Evolutionary conservation across 1,139 yeast genomes (phyloP).

Genomic region (Lodderomyces parapsilosis): DNA sequence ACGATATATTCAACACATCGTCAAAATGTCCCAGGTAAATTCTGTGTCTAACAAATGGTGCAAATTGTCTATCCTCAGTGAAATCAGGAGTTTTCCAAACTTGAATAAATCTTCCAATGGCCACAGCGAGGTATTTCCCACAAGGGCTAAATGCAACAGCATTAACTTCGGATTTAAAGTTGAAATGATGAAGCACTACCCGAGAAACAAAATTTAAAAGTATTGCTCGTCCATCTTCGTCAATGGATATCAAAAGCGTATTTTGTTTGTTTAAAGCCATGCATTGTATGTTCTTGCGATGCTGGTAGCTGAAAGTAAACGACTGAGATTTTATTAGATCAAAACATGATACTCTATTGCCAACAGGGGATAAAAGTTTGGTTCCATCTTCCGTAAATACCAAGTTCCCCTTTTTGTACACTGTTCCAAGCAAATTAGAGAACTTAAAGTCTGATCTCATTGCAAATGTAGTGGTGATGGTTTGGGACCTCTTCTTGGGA

Average conservation of each 20-base stretch:
- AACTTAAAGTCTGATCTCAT: constrained; percentile 59
- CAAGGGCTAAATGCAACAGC: constrained; percentile 86
- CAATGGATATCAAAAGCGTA: constrained; percentile 80
- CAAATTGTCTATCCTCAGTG: constrained; percentile 79
- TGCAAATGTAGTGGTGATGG: constrained; percentile 2
- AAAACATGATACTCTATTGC: constrained; percentile 87
- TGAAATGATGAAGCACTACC: constrained; percentile 92
- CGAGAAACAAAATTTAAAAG: constrained; percentile 81
- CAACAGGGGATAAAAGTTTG: constrained; percentile 84
- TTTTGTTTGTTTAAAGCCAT: constrained; percentile 83
- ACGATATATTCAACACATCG: constrained; percentile 72
- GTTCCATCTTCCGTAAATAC: constrained; percentile 88
- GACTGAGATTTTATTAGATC: constrained; percentile 83
- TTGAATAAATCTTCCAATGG: constrained; percentile 78
- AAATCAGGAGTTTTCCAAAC: constrained; percentile 91
- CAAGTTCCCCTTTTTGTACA: constrained; percentile 86
- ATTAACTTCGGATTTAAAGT: constrained; percentile 75
- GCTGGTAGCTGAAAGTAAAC: constrained; percentile 90
- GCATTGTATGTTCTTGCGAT: constrained; percentile 76
- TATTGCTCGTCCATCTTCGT: constrained; percentile 90
- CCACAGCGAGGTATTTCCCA: constrained; percentile 84
- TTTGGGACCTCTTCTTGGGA: background rate
- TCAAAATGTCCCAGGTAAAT: constrained; percentile 91
- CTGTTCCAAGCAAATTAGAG: constrained; percentile 90
- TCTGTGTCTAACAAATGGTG: constrained; percentile 90